Conservation (phyloP, 2,329 filamentous ascomycete species). For the Dothidotthia symphoricarpi region DNA sequence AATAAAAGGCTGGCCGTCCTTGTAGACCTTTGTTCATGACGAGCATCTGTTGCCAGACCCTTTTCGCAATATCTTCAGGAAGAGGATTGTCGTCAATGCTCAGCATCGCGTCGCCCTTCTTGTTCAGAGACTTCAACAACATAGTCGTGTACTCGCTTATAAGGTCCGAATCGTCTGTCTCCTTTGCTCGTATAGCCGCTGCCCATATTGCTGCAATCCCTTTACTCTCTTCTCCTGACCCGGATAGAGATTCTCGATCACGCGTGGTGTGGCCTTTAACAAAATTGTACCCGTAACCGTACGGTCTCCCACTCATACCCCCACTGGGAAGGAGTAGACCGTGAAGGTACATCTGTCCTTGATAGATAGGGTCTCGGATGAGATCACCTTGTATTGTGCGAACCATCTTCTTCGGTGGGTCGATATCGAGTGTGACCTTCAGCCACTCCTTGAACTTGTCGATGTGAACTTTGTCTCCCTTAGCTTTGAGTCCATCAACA, state of each 20-base stretch:
- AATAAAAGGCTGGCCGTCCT: slow-evolving; percentile 2
- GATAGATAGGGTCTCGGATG: slow-evolving; percentile 6
- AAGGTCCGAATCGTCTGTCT: slow-evolving; percentile 1
- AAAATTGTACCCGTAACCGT: slow-evolving; percentile 16
- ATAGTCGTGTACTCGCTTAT: slow-evolving; percentile 4
- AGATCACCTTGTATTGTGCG: slow-evolving; percentile 6
- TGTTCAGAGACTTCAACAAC: slow-evolving; percentile 3
- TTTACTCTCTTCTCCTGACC: slow-evolving; percentile 1
- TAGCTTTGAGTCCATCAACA: neutral
- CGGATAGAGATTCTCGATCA: slow-evolving; percentile 6
- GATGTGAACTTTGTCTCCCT: slow-evolving; percentile 3
- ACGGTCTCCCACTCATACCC: neutral
- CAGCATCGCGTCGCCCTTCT: slow-evolving; percentile 3
- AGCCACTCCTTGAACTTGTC: slow-evolving; percentile 10
- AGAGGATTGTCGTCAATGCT: neutral
- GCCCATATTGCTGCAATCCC: slow-evolving; percentile 5
- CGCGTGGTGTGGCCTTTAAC: slow-evolving; percentile 5
- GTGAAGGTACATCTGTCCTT: slow-evolving; percentile 9
- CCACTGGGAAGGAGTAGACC: slow-evolving; percentile 8
- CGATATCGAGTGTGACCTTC: slow-evolving; percentile 7
- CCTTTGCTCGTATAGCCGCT: slow-evolving; percentile 1
- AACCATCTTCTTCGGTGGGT: slow-evolving; percentile 4
- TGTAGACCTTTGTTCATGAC: neutral
- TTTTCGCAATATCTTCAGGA: too few relatives aligned
- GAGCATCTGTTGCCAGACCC: too few relatives aligned